Evolutionary conservation across 2,329 filamentous ascomycete genomes (phyloP), one percentile per base, ranked within the genome.

Genomic region (Cladobotryum protrusum): DNA sequence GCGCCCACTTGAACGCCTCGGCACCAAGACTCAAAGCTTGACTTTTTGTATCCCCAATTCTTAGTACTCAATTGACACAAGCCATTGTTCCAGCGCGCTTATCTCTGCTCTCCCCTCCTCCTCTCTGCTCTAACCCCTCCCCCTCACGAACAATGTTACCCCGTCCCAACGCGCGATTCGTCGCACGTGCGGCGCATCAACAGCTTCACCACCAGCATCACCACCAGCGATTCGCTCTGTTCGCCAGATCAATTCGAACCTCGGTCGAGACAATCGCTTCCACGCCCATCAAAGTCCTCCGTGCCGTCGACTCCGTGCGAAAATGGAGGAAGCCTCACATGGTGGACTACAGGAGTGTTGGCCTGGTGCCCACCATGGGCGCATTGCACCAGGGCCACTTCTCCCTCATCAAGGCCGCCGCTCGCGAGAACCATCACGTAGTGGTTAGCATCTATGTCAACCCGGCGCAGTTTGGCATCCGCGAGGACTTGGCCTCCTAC

Each of bases 291-390:
- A 81, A 81, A 53, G 69, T 96, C 60, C 86, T 95, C 65, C 87
- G 88, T 59, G 79, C 88, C 66, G 83, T 93, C 52, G 72, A 83
- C 13, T 74, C 81, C 11, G 73, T 96, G 46, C 87, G 89, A 36
- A 68, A 76, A 59, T 86, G 85, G 74, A 83, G 89, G 34, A 77
- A 73, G 18, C 77, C 82, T 37, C 81, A 90, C 53, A 71, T 82
- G 34, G 70, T 82, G 52, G 76, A 83, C 61, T 79, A 85, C 59
- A 81, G 85, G 50, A 84, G 83, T 41, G 83, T 99, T 51, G 89
- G 87, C 52, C 82, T 99, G 24, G 90, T 99, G 34, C 93, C 93
- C 1, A 99, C 93, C 32, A 97, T 99, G 93, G 93, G 93, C 55
- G 93, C 93, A 45, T 78, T 99, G n/a, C 93, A 99, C 68, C 80